phyloP scores from a whole-genome alignment of 164 flowering plant genomes.

The Santalum album region DNA sequence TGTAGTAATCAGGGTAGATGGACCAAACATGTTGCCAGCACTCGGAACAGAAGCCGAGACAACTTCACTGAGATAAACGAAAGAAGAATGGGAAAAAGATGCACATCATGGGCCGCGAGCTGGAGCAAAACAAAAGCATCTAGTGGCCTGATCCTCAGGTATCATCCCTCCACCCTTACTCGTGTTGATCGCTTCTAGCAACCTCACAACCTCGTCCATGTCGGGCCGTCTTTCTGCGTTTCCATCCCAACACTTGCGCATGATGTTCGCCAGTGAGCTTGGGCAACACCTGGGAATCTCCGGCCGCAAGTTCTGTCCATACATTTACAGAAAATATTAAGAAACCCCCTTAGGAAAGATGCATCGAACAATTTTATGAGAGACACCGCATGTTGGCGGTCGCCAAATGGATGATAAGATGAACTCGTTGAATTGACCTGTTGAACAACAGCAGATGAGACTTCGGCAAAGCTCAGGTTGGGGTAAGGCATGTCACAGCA shows the following conservation, averaged over 20 bases:
- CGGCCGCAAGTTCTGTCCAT: constrained; percentile 52
- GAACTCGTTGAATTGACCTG: constrained; percentile 18
- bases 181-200: constrained; percentile 80
- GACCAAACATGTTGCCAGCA: too few relatives aligned
- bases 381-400: too few relatives aligned
- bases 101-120: constrained; percentile 54
- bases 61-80: too few relatives aligned
- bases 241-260: constrained; percentile 85
- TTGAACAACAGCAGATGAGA: constrained; percentile 37
- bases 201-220: constrained; percentile 75
- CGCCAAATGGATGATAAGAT: too few relatives aligned
- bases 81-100: background rate
- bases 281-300: constrained; percentile 88
- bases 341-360: too few relatives aligned
- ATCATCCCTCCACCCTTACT: constrained; percentile 96
- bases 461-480: constrained; percentile 31
- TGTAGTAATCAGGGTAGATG: too few relatives aligned
- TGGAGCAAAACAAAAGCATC: constrained; percentile 52
- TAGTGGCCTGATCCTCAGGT: constrained; percentile 54
- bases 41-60: too few relatives aligned
- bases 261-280: constrained; percentile 51
- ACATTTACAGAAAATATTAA: background rate
- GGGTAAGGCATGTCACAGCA: constrained; percentile 56
- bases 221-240: constrained; percentile 71
- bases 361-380: too few relatives aligned